Evolutionary conservation across 1,284 basidiomycete species (phyloP).

Genomic region (Leccinum pachyderme): DNA sequence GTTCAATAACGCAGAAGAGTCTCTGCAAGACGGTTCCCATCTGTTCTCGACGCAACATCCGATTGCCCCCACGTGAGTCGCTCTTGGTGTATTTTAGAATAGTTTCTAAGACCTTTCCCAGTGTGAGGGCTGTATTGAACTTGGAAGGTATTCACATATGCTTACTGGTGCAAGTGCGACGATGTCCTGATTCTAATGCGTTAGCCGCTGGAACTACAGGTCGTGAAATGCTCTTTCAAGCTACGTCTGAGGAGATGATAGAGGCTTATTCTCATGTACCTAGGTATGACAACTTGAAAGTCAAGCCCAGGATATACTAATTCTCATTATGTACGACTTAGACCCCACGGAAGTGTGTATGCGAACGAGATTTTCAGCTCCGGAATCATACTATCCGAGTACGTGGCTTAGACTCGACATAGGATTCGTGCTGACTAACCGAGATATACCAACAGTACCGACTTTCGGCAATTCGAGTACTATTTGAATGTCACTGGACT

Average conservation of each 20-base stretch:
- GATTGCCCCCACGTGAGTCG: conserved; percentile 62
- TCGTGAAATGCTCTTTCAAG: conserved; percentile 92
- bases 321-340: conserved; percentile 24
- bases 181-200: conserved; percentile 3
- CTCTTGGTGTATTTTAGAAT: neutral
- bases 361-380: conserved; percentile 95
- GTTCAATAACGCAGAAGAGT: conserved; percentile 95
- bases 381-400: conserved; percentile 91
- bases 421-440: conserved; percentile 11
- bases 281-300: conserved; percentile 64
- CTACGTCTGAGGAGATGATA: conserved; percentile 93
- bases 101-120: conserved; percentile 29
- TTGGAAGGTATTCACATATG: conserved; percentile 64
- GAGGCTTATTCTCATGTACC: conserved; percentile 87
- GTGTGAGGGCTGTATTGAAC: conserved; percentile 51
- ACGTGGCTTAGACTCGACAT: conserved; percentile 24
- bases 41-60: conserved; percentile 87
- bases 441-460: conserved; percentile 56
- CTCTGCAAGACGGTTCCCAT: conserved; percentile 93
- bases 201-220: conserved; percentile 86
- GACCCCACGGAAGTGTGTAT: conserved; percentile 88
- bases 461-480: conserved; percentile 91
- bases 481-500: conserved; percentile 87
- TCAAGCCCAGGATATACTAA: conserved; percentile 22
- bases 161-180: neutral